Conservation (phyloP, 2,329 filamentous ascomycete genomes). For the Penicillium sp. region DNA sequence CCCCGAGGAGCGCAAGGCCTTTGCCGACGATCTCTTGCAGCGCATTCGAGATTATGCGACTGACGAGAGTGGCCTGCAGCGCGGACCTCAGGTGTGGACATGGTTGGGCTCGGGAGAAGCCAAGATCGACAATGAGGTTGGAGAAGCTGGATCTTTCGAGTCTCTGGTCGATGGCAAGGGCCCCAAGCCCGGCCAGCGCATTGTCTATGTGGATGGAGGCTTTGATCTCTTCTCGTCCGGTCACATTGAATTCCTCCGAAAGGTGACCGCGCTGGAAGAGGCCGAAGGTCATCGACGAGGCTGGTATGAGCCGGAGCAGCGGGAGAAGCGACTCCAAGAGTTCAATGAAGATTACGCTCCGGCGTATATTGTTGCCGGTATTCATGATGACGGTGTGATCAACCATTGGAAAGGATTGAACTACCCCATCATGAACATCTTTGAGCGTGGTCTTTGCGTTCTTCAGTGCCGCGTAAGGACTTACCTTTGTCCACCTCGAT, state of each 20-base stretch:
- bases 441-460: slow-evolving; percentile 92
- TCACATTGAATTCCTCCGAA: slow-evolving; percentile 90
- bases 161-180: slow-evolving; percentile 73
- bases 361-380: slow-evolving; percentile 86
- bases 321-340: slow-evolving; percentile 66
- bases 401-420: slow-evolving; percentile 97
- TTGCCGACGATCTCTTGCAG: slow-evolving; percentile 73
- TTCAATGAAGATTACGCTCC: slow-evolving; percentile 76
- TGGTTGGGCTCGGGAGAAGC: slow-evolving; percentile 62
- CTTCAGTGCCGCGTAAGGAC: slow-evolving; percentile 82
- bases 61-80: slow-evolving; percentile 77
- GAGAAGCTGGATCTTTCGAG: slow-evolving; percentile 70
- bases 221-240: slow-evolving; percentile 97
- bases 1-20: slow-evolving; percentile 67
- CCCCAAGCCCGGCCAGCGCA: slow-evolving; percentile 76
- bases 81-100: slow-evolving; percentile 84
- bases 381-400: slow-evolving; percentile 94
- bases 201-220: slow-evolving; percentile 95
- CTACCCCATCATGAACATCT: slow-evolving; percentile 99
- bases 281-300: slow-evolving; percentile 69
- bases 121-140: slow-evolving; percentile 48
- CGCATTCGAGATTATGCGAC: slow-evolving; percentile 86
- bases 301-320: slow-evolving; percentile 74
- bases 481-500: background rate
- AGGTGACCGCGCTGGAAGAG: slow-evolving; percentile 76